Evolutionary conservation across 257 asterid species (phyloP).

Genomic region (Solanum sitiens): DNA sequence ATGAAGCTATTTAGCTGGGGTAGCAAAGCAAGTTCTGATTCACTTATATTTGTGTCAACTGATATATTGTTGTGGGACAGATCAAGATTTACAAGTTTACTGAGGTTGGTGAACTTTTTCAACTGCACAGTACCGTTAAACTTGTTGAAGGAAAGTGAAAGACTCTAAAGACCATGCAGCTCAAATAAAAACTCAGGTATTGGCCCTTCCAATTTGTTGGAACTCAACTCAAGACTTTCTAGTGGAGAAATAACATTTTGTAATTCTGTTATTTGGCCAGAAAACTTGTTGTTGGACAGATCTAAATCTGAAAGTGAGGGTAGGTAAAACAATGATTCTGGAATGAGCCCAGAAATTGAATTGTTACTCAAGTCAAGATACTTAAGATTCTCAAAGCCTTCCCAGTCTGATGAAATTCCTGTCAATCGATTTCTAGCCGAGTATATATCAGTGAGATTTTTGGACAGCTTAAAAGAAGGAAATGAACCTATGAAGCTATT

Average conservation of each 20-base stretch:
- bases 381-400: constrained; percentile 28
- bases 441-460: constrained; percentile 15
- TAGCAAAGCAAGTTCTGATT: neutral
- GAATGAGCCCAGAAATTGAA: constrained; percentile 39
- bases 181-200: constrained; percentile 1
- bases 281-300: constrained; percentile 32
- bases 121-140: constrained; percentile 8
- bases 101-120: neutral
- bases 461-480: constrained; percentile 34
- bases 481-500: constrained; percentile 33
- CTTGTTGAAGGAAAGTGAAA: neutral
- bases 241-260: constrained; percentile 4
- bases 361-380: constrained; percentile 33
- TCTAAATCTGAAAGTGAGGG: constrained; percentile 11
- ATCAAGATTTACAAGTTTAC: neutral
- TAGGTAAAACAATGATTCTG: constrained; percentile 28
- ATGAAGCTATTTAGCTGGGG: constrained; percentile 4
- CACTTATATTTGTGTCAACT: constrained; percentile 4
- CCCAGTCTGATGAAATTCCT: constrained; percentile 24
- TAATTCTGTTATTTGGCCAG: constrained; percentile 32
- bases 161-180: neutral
- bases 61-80: constrained; percentile 8
- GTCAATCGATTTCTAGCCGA: constrained; percentile 19
- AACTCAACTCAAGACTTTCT: constrained; percentile 4
- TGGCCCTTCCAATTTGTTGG: constrained; percentile 3